Evolutionary conservation across 148 eudicot genomes (phyloP), one percentile per base, ranked within the genome.

Genomic region (Rhododendron kiyosumense): DNA sequence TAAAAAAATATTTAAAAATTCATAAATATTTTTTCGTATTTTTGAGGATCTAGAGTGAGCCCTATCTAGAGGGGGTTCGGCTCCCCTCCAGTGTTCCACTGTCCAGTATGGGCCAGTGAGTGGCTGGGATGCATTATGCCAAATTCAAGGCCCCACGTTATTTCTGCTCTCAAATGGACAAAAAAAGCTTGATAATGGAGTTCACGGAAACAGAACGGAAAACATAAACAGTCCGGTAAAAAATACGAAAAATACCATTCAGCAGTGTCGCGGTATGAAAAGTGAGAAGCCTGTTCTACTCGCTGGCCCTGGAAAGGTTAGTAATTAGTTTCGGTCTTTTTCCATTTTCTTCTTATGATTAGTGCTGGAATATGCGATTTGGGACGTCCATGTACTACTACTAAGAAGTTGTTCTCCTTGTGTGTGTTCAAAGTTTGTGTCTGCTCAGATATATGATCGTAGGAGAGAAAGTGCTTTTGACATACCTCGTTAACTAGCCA

Each of bases 281-380:
- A 94, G 98, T 2, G 93, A 93, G 71, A 95, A 94, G 90, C 97
- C 99, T 52, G 90, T 96, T 92, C 97, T 96, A 89, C 99, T 96
- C 73, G 84, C 95, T 69, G 99, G 99, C 28, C 99, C 99, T 63
- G 99, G 99, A 54, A 96, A 96, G 99, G 99, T 96, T 54, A 86
- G 89, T 85, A 11, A 65, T 26, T 65, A 65, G 32, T 32, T 84
- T n/a, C 7, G 2, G 79, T 45, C 48, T 18, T 73, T 26, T 17
- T 43, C 32, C 32, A n/a, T 61, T 26, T 74, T 71, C 32, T 14
- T 28, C 24, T 80, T 30, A 3, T 36, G 12, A 20, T 10, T 45
- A 7, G 4, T 46, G 7, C 2, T 43, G 15, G 24, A 48, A 48
- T 28, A 79, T 13, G 11, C 34, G 49, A 12, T 1, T 63, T 10